Evolutionary conservation across 2,329 filamentous ascomycete genomes (phyloP), one percentile per base, ranked within the genome.

Genomic region (Penicillium italicum): DNA sequence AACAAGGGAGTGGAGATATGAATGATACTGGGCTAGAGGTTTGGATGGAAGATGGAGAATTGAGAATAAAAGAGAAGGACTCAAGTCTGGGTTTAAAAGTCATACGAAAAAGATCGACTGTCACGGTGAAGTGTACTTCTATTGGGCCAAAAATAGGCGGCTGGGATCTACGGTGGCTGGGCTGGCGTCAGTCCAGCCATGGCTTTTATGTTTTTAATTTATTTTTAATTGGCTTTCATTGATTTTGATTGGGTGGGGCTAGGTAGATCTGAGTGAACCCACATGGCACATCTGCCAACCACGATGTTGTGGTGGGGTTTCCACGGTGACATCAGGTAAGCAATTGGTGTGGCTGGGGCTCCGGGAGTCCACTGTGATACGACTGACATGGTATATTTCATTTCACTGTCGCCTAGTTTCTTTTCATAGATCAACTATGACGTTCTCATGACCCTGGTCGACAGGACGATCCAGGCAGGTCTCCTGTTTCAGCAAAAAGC

Each of bases 151-250:
- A 63, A 65, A 58, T 56, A 58, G 53, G 57, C 51, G 63, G 63
- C 63, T 66, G 63, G 63, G 56, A 62, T 62, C 55, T 50, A 50
- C 58, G 46, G 61, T 58, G 63, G 63, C 62, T 66, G 63, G 63
- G 61, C 18, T 24, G 14, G 11, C 30, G 18, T 22, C 38, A 47
- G 24, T 36, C 55, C 58, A 60, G 56, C 50, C 58, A 53, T 51
- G 40, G 43, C 43, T 37, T 55, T 48, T 48, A 34, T 38, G n/a
- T 31, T 44, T 38, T 44, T 33, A 34, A 33, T 42, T 44, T 34
- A 44, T 34, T 44, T 57, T 55, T 54, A 51, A 54, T 44, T 45
- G 31, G 20, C n/a, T 45, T 22, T 1, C 11, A 11, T 12, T 7
- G n/a, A 24, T 9, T 38, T 28, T 57, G 34, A 55, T 60, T 60